phyloP scores from a whole-genome alignment of 305 asterid genomes.

The Solanum hybrid region DNA sequence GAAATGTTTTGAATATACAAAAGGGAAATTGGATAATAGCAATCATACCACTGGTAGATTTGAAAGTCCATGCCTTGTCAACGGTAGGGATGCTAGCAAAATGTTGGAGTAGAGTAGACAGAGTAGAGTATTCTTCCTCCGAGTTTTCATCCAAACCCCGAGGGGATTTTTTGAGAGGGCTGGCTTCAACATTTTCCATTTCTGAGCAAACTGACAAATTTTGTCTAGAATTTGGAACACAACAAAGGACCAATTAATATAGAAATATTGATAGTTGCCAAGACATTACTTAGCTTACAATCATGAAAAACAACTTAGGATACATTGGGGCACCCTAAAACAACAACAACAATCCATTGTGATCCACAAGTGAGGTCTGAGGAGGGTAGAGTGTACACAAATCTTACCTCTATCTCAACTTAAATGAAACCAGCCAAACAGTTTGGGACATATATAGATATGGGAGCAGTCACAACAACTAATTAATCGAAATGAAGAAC shows the following conservation, averaged over 20 bases:
- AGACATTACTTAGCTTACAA: neutral
- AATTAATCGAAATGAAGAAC: neutral
- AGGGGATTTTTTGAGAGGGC: conserved; percentile 22
- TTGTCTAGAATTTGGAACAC: neutral
- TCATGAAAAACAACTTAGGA: neutral
- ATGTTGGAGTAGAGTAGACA: conserved; percentile 54
- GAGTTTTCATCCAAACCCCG: conserved; percentile 26
- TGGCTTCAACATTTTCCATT: conserved; percentile 39
- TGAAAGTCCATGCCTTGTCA: conserved; percentile 89
- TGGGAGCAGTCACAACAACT: neutral
- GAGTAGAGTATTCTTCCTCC: conserved; percentile 49
- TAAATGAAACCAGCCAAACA: neutral
- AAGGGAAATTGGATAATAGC: neutral
- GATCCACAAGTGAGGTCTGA: neutral
- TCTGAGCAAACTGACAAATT: conserved; percentile 20
- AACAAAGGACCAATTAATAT: neutral
- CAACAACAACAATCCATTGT: neutral
- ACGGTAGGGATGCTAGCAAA: conserved; percentile 52
- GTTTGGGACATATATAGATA: neutral
- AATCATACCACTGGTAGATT: conserved; percentile 41
- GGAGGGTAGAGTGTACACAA: neutral
- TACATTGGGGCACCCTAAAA: neutral
- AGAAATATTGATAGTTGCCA: neutral
- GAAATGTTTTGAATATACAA: neutral
- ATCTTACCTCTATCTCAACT: neutral